Evolutionary conservation across 2,329 filamentous ascomycete genomes (phyloP).

Genomic region (Phialophora macrospora): DNA sequence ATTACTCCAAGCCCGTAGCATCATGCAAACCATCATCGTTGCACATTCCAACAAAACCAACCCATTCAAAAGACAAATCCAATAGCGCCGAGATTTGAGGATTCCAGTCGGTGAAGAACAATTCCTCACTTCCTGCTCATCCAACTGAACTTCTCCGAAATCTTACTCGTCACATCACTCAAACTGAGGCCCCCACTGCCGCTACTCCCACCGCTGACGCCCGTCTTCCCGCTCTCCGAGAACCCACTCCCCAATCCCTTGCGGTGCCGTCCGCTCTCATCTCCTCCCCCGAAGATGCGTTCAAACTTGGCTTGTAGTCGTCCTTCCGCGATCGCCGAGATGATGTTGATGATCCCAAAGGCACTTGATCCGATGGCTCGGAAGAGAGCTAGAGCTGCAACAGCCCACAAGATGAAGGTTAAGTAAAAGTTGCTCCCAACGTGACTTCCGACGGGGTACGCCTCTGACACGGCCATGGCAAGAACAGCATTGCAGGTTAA

Average conservation of each 20-base stretch:
- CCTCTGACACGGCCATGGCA: slow-evolving; percentile 89
- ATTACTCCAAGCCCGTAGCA: slow-evolving; percentile 2
- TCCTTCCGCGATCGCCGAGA: slow-evolving; percentile 87
- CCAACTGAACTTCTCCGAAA: slow-evolving; percentile 37
- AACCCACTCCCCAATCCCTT: slow-evolving; percentile 30
- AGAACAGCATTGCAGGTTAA: slow-evolving; percentile 90
- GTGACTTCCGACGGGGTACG: slow-evolving; percentile 73
- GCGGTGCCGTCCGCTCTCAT: slow-evolving; percentile 34
- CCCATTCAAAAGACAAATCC: neutral
- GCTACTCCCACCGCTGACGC: slow-evolving; percentile 24
- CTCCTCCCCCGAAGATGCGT: slow-evolving; percentile 37
- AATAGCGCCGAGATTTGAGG: neutral
- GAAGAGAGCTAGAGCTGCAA: slow-evolving; percentile 85
- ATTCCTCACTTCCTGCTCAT: slow-evolving; percentile 26
- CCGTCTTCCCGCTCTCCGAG: slow-evolving; percentile 36
- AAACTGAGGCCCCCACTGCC: slow-evolving; percentile 31
- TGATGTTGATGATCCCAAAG: slow-evolving; percentile 80
- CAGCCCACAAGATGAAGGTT: slow-evolving; percentile 89
- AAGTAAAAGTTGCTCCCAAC: slow-evolving; percentile 82
- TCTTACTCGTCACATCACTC: slow-evolving; percentile 35
- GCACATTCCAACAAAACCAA: neutral
- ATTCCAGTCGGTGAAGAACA: neutral
- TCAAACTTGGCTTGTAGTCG: slow-evolving; percentile 63
- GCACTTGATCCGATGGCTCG: slow-evolving; percentile 79
- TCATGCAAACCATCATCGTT: neutral